phyloP scores from a whole-genome alignment of 1,139 yeast species.

The Magnusiomyces magnusii region DNA sequence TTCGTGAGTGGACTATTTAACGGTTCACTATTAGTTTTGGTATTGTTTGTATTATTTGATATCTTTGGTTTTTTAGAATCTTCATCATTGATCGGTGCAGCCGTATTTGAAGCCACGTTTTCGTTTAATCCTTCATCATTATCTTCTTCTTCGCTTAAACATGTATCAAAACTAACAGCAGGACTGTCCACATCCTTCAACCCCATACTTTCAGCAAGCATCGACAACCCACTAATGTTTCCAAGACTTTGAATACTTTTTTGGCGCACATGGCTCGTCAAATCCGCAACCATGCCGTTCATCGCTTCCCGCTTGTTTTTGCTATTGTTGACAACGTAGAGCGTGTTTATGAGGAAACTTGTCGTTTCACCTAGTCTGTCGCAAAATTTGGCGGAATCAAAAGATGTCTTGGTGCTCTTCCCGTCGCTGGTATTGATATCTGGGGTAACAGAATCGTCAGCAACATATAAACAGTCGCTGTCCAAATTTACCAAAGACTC shows the following conservation, averaged over 20 bases:
- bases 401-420: background rate
- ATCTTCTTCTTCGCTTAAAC: background rate
- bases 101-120: no score
- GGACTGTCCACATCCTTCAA: background rate
- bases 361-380: background rate
- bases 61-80: no score
- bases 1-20: no score
- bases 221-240: background rate
- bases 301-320: slow-evolving; percentile 5
- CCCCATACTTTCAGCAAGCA: background rate
- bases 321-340: slow-evolving; percentile 1
- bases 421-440: background rate
- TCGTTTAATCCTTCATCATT: no score
- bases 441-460: background rate
- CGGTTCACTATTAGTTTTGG: no score
- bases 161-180: background rate
- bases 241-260: background rate
- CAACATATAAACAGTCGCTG: background rate
- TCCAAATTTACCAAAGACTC: no score
- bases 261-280: background rate
- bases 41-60: no score
- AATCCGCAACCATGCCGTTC: slow-evolving; percentile 2
- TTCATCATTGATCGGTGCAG: no score
- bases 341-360: background rate
- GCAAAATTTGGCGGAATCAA: background rate